phyloP scores from a whole-genome alignment of 2,329 filamentous ascomycete genomes.

The Colletotrichum caudatum region DNA sequence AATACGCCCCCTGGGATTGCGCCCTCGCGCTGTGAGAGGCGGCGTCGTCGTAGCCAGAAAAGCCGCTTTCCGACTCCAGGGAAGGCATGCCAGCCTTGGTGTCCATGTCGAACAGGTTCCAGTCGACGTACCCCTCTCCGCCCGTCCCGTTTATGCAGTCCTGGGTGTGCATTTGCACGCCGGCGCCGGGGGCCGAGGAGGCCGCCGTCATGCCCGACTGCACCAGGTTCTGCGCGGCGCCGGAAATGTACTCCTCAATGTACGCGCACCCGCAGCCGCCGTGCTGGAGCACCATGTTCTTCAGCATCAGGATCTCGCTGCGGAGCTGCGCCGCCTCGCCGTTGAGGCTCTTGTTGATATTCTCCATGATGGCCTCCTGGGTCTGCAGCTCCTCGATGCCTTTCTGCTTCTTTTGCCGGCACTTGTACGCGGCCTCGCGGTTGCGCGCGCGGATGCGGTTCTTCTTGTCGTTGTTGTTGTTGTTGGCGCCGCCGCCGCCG shows the following conservation, averaged over 20 bases:
- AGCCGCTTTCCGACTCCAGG: slow-evolving; percentile 11
- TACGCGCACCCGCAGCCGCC: slow-evolving; percentile 38
- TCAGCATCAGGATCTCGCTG: slow-evolving; percentile 39
- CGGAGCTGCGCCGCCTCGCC: slow-evolving; percentile 31
- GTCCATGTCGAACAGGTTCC: slow-evolving; percentile 22
- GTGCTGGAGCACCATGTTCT: slow-evolving; percentile 40
- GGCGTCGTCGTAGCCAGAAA: slow-evolving; percentile 24
- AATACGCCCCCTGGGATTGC: slow-evolving; percentile 3
- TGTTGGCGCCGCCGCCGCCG: background rate
- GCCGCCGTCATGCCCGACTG: slow-evolving; percentile 17
- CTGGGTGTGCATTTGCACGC: background rate
- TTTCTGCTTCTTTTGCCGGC: slow-evolving; percentile 41
- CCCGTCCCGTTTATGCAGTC: background rate
- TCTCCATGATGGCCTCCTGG: slow-evolving; percentile 42
- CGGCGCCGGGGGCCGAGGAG: background rate
- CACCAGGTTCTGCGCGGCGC: slow-evolving; percentile 32
- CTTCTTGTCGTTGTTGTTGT: slow-evolving; percentile 39
- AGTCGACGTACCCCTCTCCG: slow-evolving; percentile 14
- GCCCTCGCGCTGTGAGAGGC: slow-evolving; percentile 21
- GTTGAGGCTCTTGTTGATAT: slow-evolving; percentile 35
- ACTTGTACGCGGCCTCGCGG: slow-evolving; percentile 42
- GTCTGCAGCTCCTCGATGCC: slow-evolving; percentile 39
- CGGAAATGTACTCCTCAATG: slow-evolving; percentile 41
- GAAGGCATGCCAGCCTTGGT: background rate
- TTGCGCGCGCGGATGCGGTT: slow-evolving; percentile 39